Percentiles rank a stretch among this genome's conserved stretches.
These are phyloP conservation scores for Lactarius evosmus DNA, from an alignment of 768 basidiomycete species.

Conservation along the genomic window DNA sequence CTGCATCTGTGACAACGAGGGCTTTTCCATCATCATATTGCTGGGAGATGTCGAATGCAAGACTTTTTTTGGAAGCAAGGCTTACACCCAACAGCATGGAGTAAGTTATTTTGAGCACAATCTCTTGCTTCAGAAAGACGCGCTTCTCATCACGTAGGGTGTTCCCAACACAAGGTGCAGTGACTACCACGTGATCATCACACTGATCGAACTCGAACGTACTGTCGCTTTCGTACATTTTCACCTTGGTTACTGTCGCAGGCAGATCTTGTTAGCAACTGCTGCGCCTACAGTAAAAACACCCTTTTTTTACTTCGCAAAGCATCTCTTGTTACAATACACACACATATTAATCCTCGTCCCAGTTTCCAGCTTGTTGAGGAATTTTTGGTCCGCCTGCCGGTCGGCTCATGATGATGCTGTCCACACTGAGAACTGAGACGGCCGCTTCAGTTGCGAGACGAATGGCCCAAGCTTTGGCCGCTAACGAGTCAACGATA, in stretches of 20 bases:
- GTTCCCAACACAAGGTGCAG: too few relatives aligned
- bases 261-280: too few relatives aligned
- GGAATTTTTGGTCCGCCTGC: slow-evolving; percentile 86
- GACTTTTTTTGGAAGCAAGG: too few relatives aligned
- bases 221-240: too few relatives aligned
- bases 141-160: too few relatives aligned
- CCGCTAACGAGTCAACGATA: slow-evolving; percentile 84
- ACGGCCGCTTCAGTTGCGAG: slow-evolving; percentile 91
- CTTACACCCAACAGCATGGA: too few relatives aligned
- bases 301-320: neutral
- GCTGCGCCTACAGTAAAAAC: neutral
- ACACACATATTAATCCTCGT: slow-evolving; percentile 52
- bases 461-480: slow-evolving; percentile 86
- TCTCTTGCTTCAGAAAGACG: too few relatives aligned
- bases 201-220: too few relatives aligned
- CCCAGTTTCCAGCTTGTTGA: slow-evolving; percentile 86
- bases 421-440: slow-evolving; percentile 90
- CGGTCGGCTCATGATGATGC: slow-evolving; percentile 96
- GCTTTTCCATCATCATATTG: slow-evolving; percentile 14
- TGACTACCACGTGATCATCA: too few relatives aligned
- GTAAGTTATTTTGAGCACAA: too few relatives aligned
- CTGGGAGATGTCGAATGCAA: slow-evolving; percentile 19
- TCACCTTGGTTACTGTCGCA: too few relatives aligned
- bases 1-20: slow-evolving; percentile 15
- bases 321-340: neutral